Evolutionary conservation across 495 filamentous ascomycete species (phyloP).

Genomic region (Penicillium argentinense): DNA sequence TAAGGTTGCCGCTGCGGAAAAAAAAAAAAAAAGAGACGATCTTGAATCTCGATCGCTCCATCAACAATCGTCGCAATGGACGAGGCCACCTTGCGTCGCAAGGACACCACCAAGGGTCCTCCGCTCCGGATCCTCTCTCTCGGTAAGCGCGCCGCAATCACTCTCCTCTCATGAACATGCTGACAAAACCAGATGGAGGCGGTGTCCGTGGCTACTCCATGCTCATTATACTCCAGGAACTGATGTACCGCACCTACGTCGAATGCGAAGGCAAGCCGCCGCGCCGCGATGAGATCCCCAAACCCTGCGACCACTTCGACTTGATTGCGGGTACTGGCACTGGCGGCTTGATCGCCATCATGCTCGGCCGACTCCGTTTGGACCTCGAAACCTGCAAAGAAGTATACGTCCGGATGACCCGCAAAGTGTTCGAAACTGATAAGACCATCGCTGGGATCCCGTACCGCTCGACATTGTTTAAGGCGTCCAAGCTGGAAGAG

Average conservation of each 20-base stretch:
- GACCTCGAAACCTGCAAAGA: constrained; percentile 96
- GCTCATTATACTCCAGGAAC: constrained; percentile 89
- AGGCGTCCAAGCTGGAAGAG: constrained; percentile 91
- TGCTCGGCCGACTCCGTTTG: constrained; percentile 89
- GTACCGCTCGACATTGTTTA: constrained; percentile 90
- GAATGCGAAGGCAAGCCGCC: constrained; percentile 81
- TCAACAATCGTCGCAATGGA: constrained; percentile 30
- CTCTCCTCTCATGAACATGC: neutral
- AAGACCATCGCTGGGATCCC: constrained; percentile 96
- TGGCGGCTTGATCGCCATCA: constrained; percentile 91
- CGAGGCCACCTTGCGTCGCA: constrained; percentile 57
- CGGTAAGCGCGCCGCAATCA: constrained; percentile 55
- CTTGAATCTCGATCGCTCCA: constrained; percentile 13
- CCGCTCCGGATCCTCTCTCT: constrained; percentile 89
- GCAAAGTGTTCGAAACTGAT: constrained; percentile 94
- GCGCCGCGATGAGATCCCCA: constrained; percentile 83
- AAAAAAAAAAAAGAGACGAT: constrained; percentile 12
- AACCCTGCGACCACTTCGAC: constrained; percentile 98
- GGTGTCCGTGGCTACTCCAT: constrained; percentile 97
- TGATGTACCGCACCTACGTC: constrained; percentile 92
- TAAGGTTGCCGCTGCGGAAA: constrained; percentile 24
- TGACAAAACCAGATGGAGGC: constrained; percentile 72
- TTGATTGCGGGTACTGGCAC: constrained; percentile 93
- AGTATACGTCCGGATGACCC: constrained; percentile 91
- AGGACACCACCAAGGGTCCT: constrained; percentile 93